These are phyloP conservation scores for Lachnellula occidentalis DNA, from an alignment of 2,329 filamentous ascomycete genomes.

Conservation along the genomic window DNA sequence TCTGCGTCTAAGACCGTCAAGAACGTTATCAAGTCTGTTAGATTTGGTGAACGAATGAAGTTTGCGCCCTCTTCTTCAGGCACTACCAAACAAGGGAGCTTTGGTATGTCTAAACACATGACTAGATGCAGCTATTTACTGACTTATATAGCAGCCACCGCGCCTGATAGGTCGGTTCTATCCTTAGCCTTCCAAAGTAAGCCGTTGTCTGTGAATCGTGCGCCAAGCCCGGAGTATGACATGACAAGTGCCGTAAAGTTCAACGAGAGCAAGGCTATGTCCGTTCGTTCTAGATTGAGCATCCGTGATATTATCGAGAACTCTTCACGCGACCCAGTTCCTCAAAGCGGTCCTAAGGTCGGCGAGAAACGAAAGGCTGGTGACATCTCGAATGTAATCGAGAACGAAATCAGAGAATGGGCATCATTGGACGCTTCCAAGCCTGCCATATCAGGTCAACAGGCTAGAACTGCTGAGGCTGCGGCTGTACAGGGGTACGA, in stretches of 20 bases:
- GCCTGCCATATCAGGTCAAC: background rate
- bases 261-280: slow-evolving; percentile 21
- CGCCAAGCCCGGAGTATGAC: slow-evolving; percentile 21
- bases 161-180: background rate
- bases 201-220: background rate
- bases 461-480: background rate
- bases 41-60: background rate
- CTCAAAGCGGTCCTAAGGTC: slow-evolving; percentile 1
- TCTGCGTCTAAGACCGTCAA: background rate
- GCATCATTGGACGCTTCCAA: slow-evolving; percentile 9
- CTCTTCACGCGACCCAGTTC: slow-evolving; percentile 3
- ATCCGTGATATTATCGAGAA: slow-evolving; percentile 29
- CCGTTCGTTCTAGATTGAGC: slow-evolving; percentile 23
- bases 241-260: slow-evolving; percentile 28
- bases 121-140: background rate
- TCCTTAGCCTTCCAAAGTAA: background rate
- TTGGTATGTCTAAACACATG: background rate
- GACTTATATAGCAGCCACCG: background rate
- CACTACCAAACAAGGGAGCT: background rate
- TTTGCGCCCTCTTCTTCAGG: background rate
- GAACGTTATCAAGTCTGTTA: background rate
- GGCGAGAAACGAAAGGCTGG: slow-evolving; percentile 27
- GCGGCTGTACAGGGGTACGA: background rate
- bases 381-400: slow-evolving; percentile 26
- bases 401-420: slow-evolving; percentile 24